A percentile compares a stretch with the other conserved stretches of the same genome.
Evolutionary conservation across 1,284 basidiomycete genomes (phyloP).

Genomic region (Tilletia setariae): DNA sequence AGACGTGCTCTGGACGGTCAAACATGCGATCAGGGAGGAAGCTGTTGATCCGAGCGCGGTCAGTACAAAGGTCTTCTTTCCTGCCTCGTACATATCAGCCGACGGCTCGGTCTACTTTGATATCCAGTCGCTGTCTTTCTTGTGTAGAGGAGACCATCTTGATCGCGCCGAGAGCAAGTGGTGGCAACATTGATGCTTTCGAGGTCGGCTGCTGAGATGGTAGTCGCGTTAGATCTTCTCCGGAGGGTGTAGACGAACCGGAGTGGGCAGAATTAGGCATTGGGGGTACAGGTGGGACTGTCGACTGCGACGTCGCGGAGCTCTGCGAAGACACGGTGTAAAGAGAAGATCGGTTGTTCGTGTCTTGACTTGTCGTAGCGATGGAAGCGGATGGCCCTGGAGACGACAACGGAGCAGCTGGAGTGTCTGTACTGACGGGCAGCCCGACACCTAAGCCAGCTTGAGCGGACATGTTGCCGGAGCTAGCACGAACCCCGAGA

Average conservation of each 20-base stretch:
- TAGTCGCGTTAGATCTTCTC: too few species aligned
- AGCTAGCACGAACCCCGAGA: not conserved
- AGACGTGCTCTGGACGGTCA: too few species aligned
- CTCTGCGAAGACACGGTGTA: slow-evolving; percentile 45
- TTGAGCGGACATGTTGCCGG: not conserved
- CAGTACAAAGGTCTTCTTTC: too few species aligned
- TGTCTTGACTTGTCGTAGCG: slow-evolving; percentile 28
- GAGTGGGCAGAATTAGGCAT: not conserved
- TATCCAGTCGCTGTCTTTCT: too few species aligned
- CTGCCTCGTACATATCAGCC: too few species aligned
- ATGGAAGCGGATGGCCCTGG: slow-evolving; percentile 25
- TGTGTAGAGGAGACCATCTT: too few species aligned
- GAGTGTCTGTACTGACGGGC: too few species aligned
- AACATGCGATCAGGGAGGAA: too few species aligned
- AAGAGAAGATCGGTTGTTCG: slow-evolving; percentile 46
- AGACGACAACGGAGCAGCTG: not conserved
- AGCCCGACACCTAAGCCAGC: too few species aligned
- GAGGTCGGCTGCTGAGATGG: not conserved
- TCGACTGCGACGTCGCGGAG: slow-evolving; percentile 36
- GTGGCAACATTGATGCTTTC: not conserved
- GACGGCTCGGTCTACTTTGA: too few species aligned
- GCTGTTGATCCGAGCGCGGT: too few species aligned
- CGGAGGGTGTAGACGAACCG: not conserved
- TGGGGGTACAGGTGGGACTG: slow-evolving; percentile 6
- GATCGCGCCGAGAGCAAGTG: slow-evolving; percentile 6